Percentiles rank a stretch among this genome's conserved stretches.
These are phyloP conservation scores for Sarocladium strictum DNA, from an alignment of 2,329 filamentous ascomycete genomes.

Conservation along the genomic window DNA sequence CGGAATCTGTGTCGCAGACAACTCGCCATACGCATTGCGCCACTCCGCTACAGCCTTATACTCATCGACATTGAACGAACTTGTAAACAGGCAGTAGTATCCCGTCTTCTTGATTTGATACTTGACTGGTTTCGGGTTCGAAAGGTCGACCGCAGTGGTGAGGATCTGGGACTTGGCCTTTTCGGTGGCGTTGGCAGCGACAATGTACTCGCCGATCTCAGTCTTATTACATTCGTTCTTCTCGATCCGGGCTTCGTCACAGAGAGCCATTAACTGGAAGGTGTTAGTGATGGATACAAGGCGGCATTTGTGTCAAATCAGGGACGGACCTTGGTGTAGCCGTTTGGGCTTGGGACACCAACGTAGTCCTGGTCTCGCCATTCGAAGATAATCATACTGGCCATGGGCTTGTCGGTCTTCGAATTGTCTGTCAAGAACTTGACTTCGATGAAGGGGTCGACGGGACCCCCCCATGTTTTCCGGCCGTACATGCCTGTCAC, in stretches of 20 bases:
- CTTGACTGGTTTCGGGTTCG: slow-evolving; percentile 65
- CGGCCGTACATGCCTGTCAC: slow-evolving; percentile 83
- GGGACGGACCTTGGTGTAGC: slow-evolving; percentile 39
- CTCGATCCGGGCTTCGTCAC: slow-evolving; percentile 64
- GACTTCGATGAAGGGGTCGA: slow-evolving; percentile 83
- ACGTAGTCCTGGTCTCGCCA: slow-evolving; percentile 82
- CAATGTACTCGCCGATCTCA: slow-evolving; percentile 79
- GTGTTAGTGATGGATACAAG: background rate
- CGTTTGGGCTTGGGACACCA: slow-evolving; percentile 56
- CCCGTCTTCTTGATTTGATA: slow-evolving; percentile 86
- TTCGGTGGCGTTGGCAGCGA: slow-evolving; percentile 68
- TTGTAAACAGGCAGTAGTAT: slow-evolving; percentile 90
- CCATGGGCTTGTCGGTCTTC: slow-evolving; percentile 60
- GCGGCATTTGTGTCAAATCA: background rate
- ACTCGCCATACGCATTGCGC: slow-evolving; percentile 91
- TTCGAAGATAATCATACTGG: slow-evolving; percentile 87
- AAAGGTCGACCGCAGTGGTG: slow-evolving; percentile 77
- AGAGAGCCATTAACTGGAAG: slow-evolving; percentile 52
- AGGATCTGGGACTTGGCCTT: slow-evolving; percentile 66
- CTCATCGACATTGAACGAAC: slow-evolving; percentile 58
- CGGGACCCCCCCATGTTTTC: slow-evolving; percentile 78
- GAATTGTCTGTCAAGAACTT: slow-evolving; percentile 60
- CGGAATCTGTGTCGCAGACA: slow-evolving; percentile 90
- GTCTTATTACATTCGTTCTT: slow-evolving; percentile 66
- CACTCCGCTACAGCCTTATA: slow-evolving; percentile 85